Evolutionary conservation across 352 stramenopile genomes (phyloP).

Genomic region (Pythium dissotocum): DNA sequence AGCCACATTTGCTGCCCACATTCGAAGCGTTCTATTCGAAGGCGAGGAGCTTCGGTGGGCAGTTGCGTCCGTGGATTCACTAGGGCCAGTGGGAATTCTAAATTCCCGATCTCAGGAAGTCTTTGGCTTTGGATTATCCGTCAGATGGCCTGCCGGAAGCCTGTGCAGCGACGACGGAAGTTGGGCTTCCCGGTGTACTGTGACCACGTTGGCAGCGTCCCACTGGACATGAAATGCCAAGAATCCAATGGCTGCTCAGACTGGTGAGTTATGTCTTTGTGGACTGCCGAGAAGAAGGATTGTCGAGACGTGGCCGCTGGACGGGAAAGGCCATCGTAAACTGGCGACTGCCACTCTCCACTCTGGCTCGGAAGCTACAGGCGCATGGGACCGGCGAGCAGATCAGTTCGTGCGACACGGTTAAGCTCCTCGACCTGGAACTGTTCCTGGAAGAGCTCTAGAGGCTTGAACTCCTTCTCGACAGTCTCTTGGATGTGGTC

Average conservation of each 20-base stretch:
- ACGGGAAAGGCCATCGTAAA: not conserved
- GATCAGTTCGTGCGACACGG: conserved; percentile 57
- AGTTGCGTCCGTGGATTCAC: not conserved
- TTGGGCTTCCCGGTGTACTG: not conserved
- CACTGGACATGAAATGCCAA: not conserved
- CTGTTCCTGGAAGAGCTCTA: conserved; percentile 48
- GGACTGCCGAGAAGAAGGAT: not conserved
- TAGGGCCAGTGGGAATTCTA: not conserved
- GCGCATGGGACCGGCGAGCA: conserved; percentile 44
- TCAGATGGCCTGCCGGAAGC: conserved; percentile 2
- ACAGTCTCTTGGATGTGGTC: conserved; percentile 53
- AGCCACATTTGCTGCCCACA: too few relatives aligned
- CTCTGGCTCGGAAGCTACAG: conserved; percentile 28
- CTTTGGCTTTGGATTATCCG: conserved; percentile 1
- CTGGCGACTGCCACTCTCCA: not conserved
- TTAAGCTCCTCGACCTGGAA: conserved; percentile 49
- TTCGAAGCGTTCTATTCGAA: too few relatives aligned
- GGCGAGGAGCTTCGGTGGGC: not conserved
- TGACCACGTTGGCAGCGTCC: not conserved
- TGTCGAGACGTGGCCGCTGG: conserved; percentile 1
- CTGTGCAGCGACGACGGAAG: not conserved
- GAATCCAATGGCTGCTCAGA: not conserved
- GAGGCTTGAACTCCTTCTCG: conserved; percentile 48
- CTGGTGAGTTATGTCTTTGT: too few relatives aligned
- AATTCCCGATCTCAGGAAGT: not conserved